These are phyloP conservation scores for Fraxinus xanthoxyloides DNA, from an alignment of 305 asterid genomes.

Conservation along the genomic window DNA sequence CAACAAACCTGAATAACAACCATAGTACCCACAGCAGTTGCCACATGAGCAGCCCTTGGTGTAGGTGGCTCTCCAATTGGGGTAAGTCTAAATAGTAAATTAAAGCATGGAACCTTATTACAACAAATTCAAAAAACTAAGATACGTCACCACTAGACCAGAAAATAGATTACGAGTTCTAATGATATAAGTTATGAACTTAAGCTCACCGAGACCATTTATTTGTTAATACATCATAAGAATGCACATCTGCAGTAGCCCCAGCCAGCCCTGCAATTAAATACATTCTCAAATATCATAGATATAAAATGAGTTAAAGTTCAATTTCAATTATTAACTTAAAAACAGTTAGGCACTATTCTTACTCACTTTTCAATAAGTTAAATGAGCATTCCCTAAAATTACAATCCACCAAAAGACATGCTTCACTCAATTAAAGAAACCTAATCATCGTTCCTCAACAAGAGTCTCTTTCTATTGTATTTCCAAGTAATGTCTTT, in stretches of 20 bases:
- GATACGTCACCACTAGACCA: slow-evolving; percentile 4
- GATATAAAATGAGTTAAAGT: neutral
- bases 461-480: neutral
- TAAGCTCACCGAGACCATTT: slow-evolving; percentile 88
- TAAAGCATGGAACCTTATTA: slow-evolving; percentile 14
- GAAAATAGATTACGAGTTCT: neutral
- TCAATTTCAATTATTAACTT: neutral
- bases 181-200: neutral
- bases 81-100: slow-evolving; percentile 52
- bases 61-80: slow-evolving; percentile 99
- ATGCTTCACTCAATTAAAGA: neutral
- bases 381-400: neutral
- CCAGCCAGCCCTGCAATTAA: slow-evolving; percentile 88
- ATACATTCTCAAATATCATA: slow-evolving; percentile 25
- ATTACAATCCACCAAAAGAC: neutral
- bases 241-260: slow-evolving; percentile 97
- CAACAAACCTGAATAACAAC: slow-evolving; percentile 90
- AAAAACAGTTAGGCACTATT: neutral
- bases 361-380: neutral
- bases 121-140: slow-evolving; percentile 7
- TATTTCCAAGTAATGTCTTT: neutral
- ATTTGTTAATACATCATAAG: slow-evolving; percentile 81
- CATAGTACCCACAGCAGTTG: slow-evolving; percentile 98
- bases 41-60: slow-evolving; percentile 99
- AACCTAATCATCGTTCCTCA: slow-evolving; percentile 3